A percentile compares a stretch with the other conserved stretches of the same genome.
These are phyloP conservation scores for Vaccinium darrowii DNA, from an alignment of 148 eudicot genomes.

Conservation along the genomic window DNA sequence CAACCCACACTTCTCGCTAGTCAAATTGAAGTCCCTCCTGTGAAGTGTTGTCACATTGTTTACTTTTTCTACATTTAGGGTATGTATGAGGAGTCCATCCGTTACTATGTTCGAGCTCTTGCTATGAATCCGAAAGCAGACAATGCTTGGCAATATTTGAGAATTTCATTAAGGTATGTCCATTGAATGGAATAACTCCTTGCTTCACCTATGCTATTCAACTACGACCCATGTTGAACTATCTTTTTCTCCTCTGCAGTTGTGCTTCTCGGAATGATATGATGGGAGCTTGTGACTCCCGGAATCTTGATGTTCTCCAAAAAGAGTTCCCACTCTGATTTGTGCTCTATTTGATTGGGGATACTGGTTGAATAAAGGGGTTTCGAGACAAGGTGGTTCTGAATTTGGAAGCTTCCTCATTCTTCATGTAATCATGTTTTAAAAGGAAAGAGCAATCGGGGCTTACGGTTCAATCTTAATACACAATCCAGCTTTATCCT, in stretches of 20 bases:
- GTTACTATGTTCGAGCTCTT: constrained; percentile 92
- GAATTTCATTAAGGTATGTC: constrained; percentile 83
- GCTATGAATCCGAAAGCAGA: constrained; percentile 98
- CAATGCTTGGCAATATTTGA: constrained; percentile 96
- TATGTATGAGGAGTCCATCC: constrained; percentile 88
- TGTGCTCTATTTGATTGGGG: neutral
- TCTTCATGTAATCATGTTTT: too few relatives aligned
- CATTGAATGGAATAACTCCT: neutral
- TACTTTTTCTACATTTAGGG: constrained; percentile 47
- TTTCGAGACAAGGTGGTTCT: neutral
- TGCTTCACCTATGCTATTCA: neutral
- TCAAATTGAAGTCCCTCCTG: neutral
- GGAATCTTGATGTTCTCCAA: constrained; percentile 81
- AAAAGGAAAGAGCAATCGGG: neutral
- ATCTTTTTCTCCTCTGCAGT: constrained; percentile 36
- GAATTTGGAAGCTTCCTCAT: constrained; percentile 6
- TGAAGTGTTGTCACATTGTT: neutral
- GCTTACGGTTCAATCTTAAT: neutral
- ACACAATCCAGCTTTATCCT: neutral
- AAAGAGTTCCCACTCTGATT: constrained; percentile 86
- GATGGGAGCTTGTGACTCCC: constrained; percentile 85
- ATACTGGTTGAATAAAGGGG: neutral
- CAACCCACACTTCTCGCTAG: neutral
- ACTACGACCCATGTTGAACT: neutral
- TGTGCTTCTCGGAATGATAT: constrained; percentile 89